Conservation (phyloP, 768 basidiomycete genomes). For the Auricularia sp. region DNA sequence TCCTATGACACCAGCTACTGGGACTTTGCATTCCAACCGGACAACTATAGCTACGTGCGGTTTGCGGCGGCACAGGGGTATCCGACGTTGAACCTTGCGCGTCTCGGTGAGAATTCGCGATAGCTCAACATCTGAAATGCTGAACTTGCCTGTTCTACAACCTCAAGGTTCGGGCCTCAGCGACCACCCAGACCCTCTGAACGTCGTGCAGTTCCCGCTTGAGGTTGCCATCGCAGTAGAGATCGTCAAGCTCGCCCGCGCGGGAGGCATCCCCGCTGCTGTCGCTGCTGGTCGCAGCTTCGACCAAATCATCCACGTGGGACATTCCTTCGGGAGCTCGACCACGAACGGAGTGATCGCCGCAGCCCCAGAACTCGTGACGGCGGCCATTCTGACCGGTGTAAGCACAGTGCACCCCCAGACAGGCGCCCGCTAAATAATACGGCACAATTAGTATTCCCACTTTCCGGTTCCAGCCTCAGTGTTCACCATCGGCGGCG, state of each 20-base stretch:
- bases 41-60: background rate
- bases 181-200: background rate
- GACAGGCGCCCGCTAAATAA: background rate
- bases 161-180: background rate
- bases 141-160: background rate
- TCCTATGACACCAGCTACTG: conserved; percentile 2
- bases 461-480: background rate
- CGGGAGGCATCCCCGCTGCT: background rate
- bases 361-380: background rate
- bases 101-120: background rate
- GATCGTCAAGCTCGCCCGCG: background rate
- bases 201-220: background rate
- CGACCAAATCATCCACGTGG: background rate
- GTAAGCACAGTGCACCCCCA: background rate
- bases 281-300: background rate
- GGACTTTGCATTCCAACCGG: conserved; percentile 4
- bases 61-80: background rate
- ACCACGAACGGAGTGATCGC: background rate
- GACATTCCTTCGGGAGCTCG: background rate
- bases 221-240: background rate
- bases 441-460: background rate
- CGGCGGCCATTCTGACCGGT: background rate
- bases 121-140: background rate
- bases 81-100: background rate
- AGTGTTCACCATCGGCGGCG: background rate